Evolutionary conservation across 441 rosid genomes (phyloP).

Genomic region (Euphorbia schlechtendalii): DNA sequence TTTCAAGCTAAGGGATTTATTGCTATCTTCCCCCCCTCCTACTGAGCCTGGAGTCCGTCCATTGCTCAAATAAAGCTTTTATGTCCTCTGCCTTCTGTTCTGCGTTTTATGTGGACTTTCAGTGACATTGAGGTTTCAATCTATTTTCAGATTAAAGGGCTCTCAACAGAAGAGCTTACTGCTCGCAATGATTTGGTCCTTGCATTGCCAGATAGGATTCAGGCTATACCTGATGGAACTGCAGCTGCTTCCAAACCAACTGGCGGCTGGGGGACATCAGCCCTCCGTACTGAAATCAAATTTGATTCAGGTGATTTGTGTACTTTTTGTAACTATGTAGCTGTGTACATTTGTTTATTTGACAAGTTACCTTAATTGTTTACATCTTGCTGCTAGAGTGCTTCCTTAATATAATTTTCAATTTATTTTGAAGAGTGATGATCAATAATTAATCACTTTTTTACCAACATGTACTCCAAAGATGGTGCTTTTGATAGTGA

Average conservation of each 20-base stretch:
- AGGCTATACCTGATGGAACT: slow-evolving; percentile 88
- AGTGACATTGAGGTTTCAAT: neutral
- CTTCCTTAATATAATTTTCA: neutral
- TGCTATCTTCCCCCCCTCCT: too few relatives aligned
- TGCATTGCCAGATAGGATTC: slow-evolving; percentile 85
- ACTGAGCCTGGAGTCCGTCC: neutral
- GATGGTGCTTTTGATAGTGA: slow-evolving; percentile 77
- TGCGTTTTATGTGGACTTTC: neutral
- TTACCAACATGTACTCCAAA: slow-evolving; percentile 15
- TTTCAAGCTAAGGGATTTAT: too few relatives aligned
- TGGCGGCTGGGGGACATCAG: slow-evolving; percentile 79
- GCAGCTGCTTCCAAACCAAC: slow-evolving; percentile 66
- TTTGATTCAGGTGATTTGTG: slow-evolving; percentile 77
- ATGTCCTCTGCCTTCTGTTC: neutral
- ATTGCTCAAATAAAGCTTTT: neutral
- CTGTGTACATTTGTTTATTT: neutral
- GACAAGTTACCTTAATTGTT: neutral
- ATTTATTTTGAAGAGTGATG: neutral
- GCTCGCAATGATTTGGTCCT: slow-evolving; percentile 92
- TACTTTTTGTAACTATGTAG: neutral
- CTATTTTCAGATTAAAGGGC: slow-evolving; percentile 72
- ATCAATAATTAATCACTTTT: neutral
- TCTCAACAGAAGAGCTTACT: slow-evolving; percentile 76
- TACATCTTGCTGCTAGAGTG: neutral
- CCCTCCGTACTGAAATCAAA: slow-evolving; percentile 70